Percentiles rank a stretch among this genome's conserved stretches.
phyloP scores from a whole-genome alignment of 306 rosid species.

The Lupinus albus region DNA sequence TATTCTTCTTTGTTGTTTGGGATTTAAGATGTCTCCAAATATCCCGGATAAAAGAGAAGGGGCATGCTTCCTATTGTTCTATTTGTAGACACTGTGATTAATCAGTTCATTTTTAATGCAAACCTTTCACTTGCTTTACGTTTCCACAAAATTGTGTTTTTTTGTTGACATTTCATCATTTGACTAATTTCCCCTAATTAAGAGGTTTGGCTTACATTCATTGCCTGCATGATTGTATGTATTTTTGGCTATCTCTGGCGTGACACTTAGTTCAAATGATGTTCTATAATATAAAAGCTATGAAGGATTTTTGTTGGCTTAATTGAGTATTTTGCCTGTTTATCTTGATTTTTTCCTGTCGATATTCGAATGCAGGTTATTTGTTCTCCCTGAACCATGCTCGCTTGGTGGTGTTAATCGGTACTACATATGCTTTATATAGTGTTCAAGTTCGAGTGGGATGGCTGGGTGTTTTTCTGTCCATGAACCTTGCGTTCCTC shows the following conservation, averaged over 20 bases:
- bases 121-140: slow-evolving; percentile 21
- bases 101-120: background rate
- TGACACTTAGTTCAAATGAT: slow-evolving; percentile 9
- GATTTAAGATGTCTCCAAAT: slow-evolving; percentile 9
- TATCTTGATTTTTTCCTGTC: slow-evolving; percentile 10
- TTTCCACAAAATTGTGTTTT: background rate
- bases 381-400: slow-evolving; percentile 94
- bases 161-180: background rate
- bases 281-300: background rate
- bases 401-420: slow-evolving; percentile 81
- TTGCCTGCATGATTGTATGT: slow-evolving; percentile 4
- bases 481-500: slow-evolving; percentile 82
- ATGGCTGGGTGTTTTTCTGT: slow-evolving; percentile 87
- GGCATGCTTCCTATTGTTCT: slow-evolving; percentile 30
- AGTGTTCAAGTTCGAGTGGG: slow-evolving; percentile 88
- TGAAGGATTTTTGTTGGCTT: slow-evolving; percentile 5
- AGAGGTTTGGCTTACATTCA: slow-evolving; percentile 21
- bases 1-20: slow-evolving; percentile 27
- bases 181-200: background rate
- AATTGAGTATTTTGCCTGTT: background rate
- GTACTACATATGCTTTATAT: slow-evolving; percentile 71
- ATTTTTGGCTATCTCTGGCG: slow-evolving; percentile 25
- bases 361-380: slow-evolving; percentile 67
- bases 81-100: background rate
- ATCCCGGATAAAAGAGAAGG: slow-evolving; percentile 14